Evolutionary conservation across 805 yeast genomes (phyloP), one percentile per base, ranked within the genome.

Genomic region (Yarrowia sp.): DNA sequence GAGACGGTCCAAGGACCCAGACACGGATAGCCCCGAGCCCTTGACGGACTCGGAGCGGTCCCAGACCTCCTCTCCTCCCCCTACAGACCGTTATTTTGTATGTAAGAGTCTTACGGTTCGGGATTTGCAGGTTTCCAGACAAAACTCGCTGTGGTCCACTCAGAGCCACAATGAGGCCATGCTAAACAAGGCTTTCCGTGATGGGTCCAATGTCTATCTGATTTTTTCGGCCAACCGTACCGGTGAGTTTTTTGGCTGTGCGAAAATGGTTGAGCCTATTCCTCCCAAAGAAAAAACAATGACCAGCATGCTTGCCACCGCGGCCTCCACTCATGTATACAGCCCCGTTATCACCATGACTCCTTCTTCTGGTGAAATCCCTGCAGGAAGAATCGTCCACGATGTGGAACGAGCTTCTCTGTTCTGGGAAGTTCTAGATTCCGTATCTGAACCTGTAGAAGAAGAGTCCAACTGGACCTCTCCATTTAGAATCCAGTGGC

Each of bases 151-250:
- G 41, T 78, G 81, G 81, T 73, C 78, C 4, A 78, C 81, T 32
- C 81, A 78, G 70, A 67, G 75, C 10, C 79, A 79, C 66, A 78
- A 78, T 67, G 74, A 72, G 47, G 72, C 67, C n/a, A 70, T 70
- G 60, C 71, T 78, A 68, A 77, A 78, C 67, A 67, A 70, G 28
- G 80, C 80, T 6, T 78, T 75, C 68, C 58, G 63, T 35, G 63
- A 67, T 8, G 67, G 73, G 31, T 74, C 75, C 42, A 71, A 74
- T 65, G 79, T 77, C 17, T 77, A 75, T 61, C 66, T 78, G 31
- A 73, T 79, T 22, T 78, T 78, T 65, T 75, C 79, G 4, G 80
- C 79, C 22, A 78, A 78, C 68, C 70, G 78, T 18, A 74, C 79
- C 6, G 77, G 79, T 3, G 73, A 74, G 13, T 79, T 76, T 64